Conservation (phyloP, 2,329 filamentous ascomycete species). For the Penicillium sp. region DNA sequence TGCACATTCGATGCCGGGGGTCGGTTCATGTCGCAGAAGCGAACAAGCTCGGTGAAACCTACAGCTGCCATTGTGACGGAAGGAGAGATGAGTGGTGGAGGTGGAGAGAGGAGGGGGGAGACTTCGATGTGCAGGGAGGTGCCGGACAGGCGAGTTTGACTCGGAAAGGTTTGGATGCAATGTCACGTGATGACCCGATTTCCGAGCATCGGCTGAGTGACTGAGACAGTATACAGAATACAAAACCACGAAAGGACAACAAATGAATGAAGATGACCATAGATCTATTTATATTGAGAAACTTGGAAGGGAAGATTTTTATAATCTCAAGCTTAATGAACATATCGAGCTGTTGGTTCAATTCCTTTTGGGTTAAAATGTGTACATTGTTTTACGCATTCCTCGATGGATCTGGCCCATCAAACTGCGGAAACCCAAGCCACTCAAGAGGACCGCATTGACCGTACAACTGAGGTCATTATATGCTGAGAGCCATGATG, state of each 20-base stretch:
- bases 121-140: conserved; percentile 38
- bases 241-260: background rate
- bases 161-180: conserved; percentile 44
- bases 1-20: background rate
- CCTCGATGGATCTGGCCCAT: conserved; percentile 29
- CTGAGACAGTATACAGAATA: background rate
- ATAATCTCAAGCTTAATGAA: background rate
- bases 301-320: background rate
- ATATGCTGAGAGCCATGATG: conserved; percentile 97
- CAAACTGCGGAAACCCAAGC: conserved; percentile 34
- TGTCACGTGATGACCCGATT: conserved; percentile 37
- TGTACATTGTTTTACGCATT: conserved; percentile 38
- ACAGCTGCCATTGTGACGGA: conserved; percentile 47
- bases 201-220: conserved; percentile 27
- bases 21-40: conserved; percentile 1
- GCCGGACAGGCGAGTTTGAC: conserved; percentile 38
- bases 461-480: conserved; percentile 24
- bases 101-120: conserved; percentile 34
- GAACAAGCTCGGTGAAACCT: conserved; percentile 24
- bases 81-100: conserved; percentile 29
- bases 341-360: conserved; percentile 31
- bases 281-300: background rate
- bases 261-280: background rate
- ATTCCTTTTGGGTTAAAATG: conserved; percentile 36
- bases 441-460: conserved; percentile 25